Evolutionary conservation across 2,329 filamentous ascomycete species (phyloP), one percentile per base, ranked within the genome.

Genomic region (Beauveria varroae): DNA sequence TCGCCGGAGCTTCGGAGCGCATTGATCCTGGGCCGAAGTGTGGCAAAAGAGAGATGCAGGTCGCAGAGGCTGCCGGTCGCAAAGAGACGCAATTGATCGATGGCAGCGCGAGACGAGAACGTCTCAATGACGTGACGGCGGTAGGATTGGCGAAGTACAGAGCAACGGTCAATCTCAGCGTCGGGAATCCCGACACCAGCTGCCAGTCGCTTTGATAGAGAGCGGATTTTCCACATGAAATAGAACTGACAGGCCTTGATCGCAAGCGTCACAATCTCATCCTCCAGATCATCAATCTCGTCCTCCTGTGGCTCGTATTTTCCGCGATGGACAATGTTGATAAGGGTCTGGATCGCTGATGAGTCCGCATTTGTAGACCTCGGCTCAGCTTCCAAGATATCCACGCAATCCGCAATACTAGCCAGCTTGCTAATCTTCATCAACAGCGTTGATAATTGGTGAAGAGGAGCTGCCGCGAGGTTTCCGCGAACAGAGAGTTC

Each of bases 141-240:
- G 69, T 88, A 87, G 1, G 78, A 75, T 60, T 81, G 80, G 58
- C 83, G 82, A 64, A 83, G 73, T 8, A 79, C 68, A 8, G 81
- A 79, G n/a, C 88, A 76, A 24, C 81, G 74, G 66, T 89, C 84
- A 34, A 92, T 76, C 8, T 86, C 82, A 7, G 77, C 73, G 55
- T 84, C 79, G 1, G 84, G 69, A 60, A 91, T 73, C 57, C 76
- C 81, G 4, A 78, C 79, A 49, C 85, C 81, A 28, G 80, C 79
- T 18, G 79, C 75, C 41, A 90, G 73, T 18, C 81, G 73, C 59
- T 80, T 77, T 64, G 80, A 78, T 63, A 91, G 69, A 57, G 81
- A 78, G 58, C 85, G 83, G 24, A 89, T 83, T 71, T 95, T 93
- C 95, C 95, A 99, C 86, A 96, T 91, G 71, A 97, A 96, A 76